Evolutionary conservation across 495 filamentous ascomycete species (phyloP), one percentile per base, ranked within the genome.

Genomic region (Rhypophila decipiens): DNA sequence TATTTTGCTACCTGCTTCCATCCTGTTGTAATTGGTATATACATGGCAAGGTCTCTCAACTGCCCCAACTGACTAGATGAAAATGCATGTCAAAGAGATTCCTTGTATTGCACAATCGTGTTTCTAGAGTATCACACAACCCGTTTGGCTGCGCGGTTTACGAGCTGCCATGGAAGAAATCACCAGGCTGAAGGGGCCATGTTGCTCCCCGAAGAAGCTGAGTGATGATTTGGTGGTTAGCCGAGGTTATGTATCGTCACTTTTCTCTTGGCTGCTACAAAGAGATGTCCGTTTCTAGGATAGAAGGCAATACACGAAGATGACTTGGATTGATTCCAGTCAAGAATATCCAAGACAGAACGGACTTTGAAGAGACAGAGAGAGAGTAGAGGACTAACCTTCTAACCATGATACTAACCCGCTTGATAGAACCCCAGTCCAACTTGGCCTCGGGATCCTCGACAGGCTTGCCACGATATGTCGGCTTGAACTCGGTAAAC

Each of bases 131-230:
- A n/a, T n/a, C n/a, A n/a, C n/a, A n/a, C n/a, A n/a, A n/a, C n/a
- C n/a, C n/a, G n/a, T n/a, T n/a, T n/a, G n/a, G n/a, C n/a, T n/a
- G n/a, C n/a, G n/a, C n/a, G n/a, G n/a, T n/a, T n/a, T 44, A 23
- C 38, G 36, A 2, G 51, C 51, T 11, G 37, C 22, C 27, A 52
- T 44, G 1, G 44, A 50, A 7, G 51, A 56, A 17, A 91, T 53
- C 5, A 70, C 64, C 13, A 93, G 60, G 13, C 59, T 65, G 51
- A 90, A 93, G 11, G 74, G 64, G 13, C 87, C 87, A 51, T 85
- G 68, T 63, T 90, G 87, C 0, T 74, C 71, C 7, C 83, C 87
- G 56, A 90, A 90, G 66, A 87, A 89, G 57, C 84, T 88, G 44
- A 29, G 15, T n/a, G 21, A n/a, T 21, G 13, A 18, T 18, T 13